Conservation (phyloP, 148 eudicot genomes). For the Fagopyrum homotropicum region DNA sequence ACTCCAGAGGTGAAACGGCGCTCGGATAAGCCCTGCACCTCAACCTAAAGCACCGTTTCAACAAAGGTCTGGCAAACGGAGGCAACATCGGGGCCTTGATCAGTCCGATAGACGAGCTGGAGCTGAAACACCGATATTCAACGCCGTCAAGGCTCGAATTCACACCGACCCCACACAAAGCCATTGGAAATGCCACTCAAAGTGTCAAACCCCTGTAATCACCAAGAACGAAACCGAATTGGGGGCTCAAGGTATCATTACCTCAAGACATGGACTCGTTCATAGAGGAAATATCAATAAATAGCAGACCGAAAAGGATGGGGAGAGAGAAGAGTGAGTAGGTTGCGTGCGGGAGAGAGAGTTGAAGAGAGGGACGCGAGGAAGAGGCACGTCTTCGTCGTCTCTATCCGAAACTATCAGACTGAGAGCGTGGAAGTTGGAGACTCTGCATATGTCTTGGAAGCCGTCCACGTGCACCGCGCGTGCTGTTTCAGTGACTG, state of each 20-base stretch:
- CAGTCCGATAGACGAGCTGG: slow-evolving; percentile 36
- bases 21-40: slow-evolving; percentile 36
- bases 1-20: slow-evolving; percentile 27
- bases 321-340: slow-evolving; percentile 17
- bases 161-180: slow-evolving; percentile 39
- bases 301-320: neutral
- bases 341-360: slow-evolving; percentile 59
- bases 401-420: neutral
- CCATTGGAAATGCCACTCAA: slow-evolving; percentile 30
- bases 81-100: slow-evolving; percentile 20
- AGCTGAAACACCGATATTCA: slow-evolving; percentile 29
- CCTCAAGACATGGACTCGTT: neutral
- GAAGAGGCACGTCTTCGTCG: slow-evolving; percentile 47
- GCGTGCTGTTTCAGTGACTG: slow-evolving; percentile 1
- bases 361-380: slow-evolving; percentile 27
- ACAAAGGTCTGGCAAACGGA: slow-evolving; percentile 7
- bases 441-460: slow-evolving; percentile 22
- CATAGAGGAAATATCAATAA: neutral
- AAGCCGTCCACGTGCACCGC: slow-evolving; percentile 28
- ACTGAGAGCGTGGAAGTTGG: slow-evolving; percentile 3
- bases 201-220: slow-evolving; percentile 2
- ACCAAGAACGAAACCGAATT: neutral
- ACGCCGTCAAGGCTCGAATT: slow-evolving; percentile 37
- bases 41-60: slow-evolving; percentile 24
- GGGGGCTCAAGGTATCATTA: neutral